A percentile compares a stretch with the other conserved stretches of the same genome.
These are phyloP conservation scores for Dysphania ambrosioides DNA, from an alignment of 148 eudicot genomes.

Conservation along the genomic window DNA sequence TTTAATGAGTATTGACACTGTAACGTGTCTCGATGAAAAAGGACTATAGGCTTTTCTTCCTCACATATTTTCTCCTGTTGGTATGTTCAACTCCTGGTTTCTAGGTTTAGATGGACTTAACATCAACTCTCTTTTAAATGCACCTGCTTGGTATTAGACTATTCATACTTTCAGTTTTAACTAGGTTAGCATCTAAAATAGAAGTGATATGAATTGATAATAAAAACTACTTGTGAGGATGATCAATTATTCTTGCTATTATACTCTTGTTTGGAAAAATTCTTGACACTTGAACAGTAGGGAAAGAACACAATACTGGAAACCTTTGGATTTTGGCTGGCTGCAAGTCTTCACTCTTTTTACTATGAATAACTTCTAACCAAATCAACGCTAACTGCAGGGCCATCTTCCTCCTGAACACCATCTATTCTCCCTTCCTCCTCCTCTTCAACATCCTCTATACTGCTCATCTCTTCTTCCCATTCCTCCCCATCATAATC, in stretches of 20 bases:
- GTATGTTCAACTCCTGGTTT: not conserved
- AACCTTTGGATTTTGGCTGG: not conserved
- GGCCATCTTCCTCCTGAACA: not conserved
- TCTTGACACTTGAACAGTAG: constrained; percentile 9
- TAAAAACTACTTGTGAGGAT: constrained; percentile 1
- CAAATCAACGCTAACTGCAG: not conserved
- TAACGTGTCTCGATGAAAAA: not conserved
- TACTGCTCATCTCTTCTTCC: not conserved
- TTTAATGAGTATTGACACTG: too few species aligned
- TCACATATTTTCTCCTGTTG: too few species aligned
- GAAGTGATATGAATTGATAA: not conserved
- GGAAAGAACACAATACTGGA: constrained; percentile 1
- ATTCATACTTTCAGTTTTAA: not conserved
- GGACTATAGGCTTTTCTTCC: too few species aligned
- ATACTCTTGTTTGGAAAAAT: constrained; percentile 12
- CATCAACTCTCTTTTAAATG: not conserved
- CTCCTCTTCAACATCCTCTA: constrained; percentile 28
- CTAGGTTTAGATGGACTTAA: not conserved
- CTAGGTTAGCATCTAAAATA: not conserved
- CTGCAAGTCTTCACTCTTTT: constrained; percentile 8
- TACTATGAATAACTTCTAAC: constrained; percentile 16
- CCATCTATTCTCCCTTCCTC: constrained; percentile 14
- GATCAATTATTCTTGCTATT: constrained; percentile 14
- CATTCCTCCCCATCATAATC: constrained; percentile 6
- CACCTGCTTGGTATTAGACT: not conserved